Evolutionary conservation across 192 early-diverging fungal species (phyloP), one percentile per base, ranked within the genome.

Genomic region (Coemansia sp.): DNA sequence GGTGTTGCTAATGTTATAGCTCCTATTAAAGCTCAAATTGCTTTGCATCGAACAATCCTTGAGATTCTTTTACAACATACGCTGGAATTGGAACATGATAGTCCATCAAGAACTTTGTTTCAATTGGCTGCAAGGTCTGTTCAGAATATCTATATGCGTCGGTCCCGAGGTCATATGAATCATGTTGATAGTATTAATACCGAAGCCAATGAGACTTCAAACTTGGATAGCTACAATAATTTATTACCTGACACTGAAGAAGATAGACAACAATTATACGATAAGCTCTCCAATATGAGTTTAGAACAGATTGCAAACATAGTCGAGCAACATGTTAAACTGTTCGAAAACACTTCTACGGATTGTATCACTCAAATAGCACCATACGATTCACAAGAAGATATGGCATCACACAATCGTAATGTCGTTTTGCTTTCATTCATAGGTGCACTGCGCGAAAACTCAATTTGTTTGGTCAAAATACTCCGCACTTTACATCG

Each of bases 361-460:
- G 61, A 25, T 10, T 71, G 64, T 27, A 79, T 79, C 36, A 9
- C 36, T 36, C 25, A 64, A 25, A 74, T 79, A 9, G 36, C 68
- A 25, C 77, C 77, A 0, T 79, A 74, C 56, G 22, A 52, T 29
- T n/a, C 19, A 0, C 9, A 30, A 2, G 68, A 74, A 29, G 65
- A 67, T 24, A 21, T 22, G 10, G 29, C 32, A 8, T 60, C 61
- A 17, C 68, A 67, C 33, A 68, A 79, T 55, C 50, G 66, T 14
- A 56, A 79, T 32, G 63, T 74, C 4, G 57, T 74, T 1, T 27
- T 79, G 30, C 39, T 79, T 57, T 79, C 77, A 27, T 79, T 79
- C 58, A 73, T 79, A 11, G 77, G 77, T 0, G 64, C 68, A 6
- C 46, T 79, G 51, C 68, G 68, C 29, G 77, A 79, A 14, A 79